Evolutionary conservation across 192 early-diverging fungal genomes (phyloP).

Genomic region (Cetraspora pellucida): DNA sequence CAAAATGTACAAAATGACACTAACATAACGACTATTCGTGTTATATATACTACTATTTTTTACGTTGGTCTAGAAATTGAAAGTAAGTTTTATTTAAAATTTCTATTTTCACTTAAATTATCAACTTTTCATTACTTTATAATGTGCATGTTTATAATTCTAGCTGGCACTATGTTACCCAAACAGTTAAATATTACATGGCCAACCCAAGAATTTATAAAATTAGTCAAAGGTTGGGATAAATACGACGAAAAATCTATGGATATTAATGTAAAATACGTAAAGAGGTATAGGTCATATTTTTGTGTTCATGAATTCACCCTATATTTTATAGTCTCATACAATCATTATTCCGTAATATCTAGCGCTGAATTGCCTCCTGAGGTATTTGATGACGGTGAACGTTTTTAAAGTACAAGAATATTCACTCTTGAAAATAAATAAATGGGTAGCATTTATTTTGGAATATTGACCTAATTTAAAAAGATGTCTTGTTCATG

Average conservation of each 20-base stretch:
- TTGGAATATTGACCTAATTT: too few relatives aligned
- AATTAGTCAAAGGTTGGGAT: slow-evolving; percentile 81
- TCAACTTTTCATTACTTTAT: too few relatives aligned
- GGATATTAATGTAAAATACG: slow-evolving; percentile 65
- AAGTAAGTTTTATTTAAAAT: slow-evolving; percentile 45
- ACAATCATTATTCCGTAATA: neutral
- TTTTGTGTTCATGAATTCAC: neutral
- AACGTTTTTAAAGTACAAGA: too few relatives aligned
- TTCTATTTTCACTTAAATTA: neutral
- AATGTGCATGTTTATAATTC: neutral
- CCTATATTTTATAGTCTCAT: neutral
- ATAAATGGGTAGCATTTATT: too few relatives aligned
- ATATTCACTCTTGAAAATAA: too few relatives aligned
- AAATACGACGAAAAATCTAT: slow-evolving; percentile 69
- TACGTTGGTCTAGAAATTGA: slow-evolving; percentile 85
- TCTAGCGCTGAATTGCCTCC: slow-evolving; percentile 40
- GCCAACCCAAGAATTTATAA: slow-evolving; percentile 83
- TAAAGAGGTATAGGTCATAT: slow-evolving; percentile 51
- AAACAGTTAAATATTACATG: slow-evolving; percentile 76
- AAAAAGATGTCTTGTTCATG: too few relatives aligned
- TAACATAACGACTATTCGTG: neutral
- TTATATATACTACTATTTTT: slow-evolving; percentile 78
- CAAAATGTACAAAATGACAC: slow-evolving; percentile 26
- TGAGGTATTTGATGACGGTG: slow-evolving; percentile 45
- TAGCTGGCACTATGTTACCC: slow-evolving; percentile 45